Conservation (phyloP, 2,329 filamentous ascomycete genomes). For the Aspergillus uvarum region DNA sequence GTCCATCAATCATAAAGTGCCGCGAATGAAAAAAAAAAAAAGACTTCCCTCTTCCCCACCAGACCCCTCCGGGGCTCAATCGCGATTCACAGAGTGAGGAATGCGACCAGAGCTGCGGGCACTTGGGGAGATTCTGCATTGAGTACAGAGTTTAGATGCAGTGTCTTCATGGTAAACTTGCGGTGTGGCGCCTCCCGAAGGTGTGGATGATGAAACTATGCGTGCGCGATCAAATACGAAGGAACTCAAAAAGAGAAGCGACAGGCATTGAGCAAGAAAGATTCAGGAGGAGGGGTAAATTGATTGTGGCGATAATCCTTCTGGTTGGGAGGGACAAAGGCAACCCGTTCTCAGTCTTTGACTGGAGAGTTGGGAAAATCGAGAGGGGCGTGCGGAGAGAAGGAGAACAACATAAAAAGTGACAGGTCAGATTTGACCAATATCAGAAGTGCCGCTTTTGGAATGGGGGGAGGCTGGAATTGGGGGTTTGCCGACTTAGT, state of each 20-base stretch:
- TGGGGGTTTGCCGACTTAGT: conserved; percentile 6
- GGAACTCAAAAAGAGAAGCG: background rate
- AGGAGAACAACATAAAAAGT: background rate
- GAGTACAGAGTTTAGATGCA: background rate
- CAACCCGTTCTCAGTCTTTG: conserved; percentile 1
- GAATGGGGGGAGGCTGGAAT: background rate
- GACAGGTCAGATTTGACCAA: conserved; percentile 18
- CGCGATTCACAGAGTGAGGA: background rate
- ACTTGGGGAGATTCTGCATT: too few relatives aligned
- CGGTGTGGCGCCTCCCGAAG: background rate
- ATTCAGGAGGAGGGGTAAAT: background rate
- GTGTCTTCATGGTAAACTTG: background rate
- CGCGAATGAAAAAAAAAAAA: too few relatives aligned
- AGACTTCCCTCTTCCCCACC: too few relatives aligned
- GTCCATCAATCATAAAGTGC: background rate
- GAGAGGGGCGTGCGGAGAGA: background rate
- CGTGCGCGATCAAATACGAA: background rate
- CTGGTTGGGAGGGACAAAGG: background rate
- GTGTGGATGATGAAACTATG: background rate
- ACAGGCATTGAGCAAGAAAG: background rate
- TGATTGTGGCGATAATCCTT: background rate
- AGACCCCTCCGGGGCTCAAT: background rate
- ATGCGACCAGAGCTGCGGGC: background rate
- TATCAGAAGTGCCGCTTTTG: conserved; percentile 5
- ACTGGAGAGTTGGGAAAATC: conserved; percentile 7